A percentile compares a stretch with the other conserved stretches of the same genome.
phyloP scores from a whole-genome alignment of 805 yeast species.

The Pichia sporocuriosa region DNA sequence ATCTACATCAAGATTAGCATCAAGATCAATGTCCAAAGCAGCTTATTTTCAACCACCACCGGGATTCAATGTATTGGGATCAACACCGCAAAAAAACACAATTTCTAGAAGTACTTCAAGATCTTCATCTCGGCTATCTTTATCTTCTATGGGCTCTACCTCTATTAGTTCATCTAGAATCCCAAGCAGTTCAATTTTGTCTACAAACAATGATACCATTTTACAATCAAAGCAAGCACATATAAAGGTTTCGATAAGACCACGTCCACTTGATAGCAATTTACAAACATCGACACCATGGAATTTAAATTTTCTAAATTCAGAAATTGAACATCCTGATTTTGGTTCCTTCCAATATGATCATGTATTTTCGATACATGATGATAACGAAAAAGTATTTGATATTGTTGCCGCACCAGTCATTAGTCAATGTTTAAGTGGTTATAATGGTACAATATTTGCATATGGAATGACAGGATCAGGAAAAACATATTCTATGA shows the following conservation, averaged over 20 bases:
- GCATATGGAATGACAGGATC: constrained; percentile 96
- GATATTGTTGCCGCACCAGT: constrained; percentile 44
- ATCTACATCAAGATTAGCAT: not conserved
- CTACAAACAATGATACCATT: constrained; percentile 30
- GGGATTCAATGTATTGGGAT: not conserved
- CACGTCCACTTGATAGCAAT: constrained; percentile 47
- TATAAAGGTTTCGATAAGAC: constrained; percentile 71
- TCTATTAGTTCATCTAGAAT: constrained; percentile 6
- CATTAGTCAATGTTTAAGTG: constrained; percentile 53
- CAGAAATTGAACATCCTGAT: constrained; percentile 41
- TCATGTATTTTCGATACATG: constrained; percentile 59
- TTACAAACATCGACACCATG: constrained; percentile 21
- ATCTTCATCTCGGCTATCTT: constrained; percentile 10
- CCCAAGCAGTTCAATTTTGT: not conserved
- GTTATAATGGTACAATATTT: constrained; percentile 82
- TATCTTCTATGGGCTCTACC: constrained; percentile 7
- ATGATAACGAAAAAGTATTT: constrained; percentile 57
- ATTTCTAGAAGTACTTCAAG: constrained; percentile 9
- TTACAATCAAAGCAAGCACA: not conserved
- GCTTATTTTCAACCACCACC: constrained; percentile 4
- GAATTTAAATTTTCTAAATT: constrained; percentile 40
- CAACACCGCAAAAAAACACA: constrained; percentile 5
- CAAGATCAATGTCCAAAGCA: constrained; percentile 1
- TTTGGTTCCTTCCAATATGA: constrained; percentile 71
- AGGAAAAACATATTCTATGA: constrained; percentile 86